A percentile compares a stretch with the other conserved stretches of the same genome.
These are phyloP conservation scores for Thalassiosira profunda DNA, from an alignment of 108 stramenopile species.

Conservation along the genomic window DNA sequence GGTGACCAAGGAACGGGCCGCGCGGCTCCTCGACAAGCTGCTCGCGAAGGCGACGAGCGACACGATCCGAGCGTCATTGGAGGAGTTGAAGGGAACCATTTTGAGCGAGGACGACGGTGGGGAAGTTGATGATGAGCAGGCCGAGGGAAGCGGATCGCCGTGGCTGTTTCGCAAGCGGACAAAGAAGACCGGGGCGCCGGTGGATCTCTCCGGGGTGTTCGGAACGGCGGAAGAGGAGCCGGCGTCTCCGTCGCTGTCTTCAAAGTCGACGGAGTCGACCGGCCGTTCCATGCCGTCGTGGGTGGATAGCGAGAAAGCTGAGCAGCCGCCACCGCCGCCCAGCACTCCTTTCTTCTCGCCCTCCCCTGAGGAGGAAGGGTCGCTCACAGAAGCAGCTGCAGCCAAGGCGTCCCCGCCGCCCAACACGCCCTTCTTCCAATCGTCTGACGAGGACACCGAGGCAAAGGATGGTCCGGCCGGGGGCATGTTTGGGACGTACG, in stretches of 20 bases:
- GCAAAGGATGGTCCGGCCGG: background rate
- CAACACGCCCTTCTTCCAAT: conserved; percentile 59
- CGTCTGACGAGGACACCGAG: conserved; percentile 3
- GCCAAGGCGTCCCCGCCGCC: conserved; percentile 25
- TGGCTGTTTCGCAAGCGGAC: conserved; percentile 4
- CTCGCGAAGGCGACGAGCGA: conserved; percentile 16
- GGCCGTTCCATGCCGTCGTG: conserved; percentile 23
- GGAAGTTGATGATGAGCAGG: background rate
- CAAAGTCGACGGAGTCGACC: background rate
- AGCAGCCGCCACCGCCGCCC: background rate
- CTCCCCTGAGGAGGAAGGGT: background rate
- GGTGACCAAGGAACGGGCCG: conserved; percentile 28
- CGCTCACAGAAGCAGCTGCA: no score
- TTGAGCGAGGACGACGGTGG: conserved; percentile 17
- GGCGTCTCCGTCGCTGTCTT: background rate
- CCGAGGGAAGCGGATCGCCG: background rate
- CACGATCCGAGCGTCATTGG: conserved; percentile 17
- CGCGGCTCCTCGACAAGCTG: conserved; percentile 36
- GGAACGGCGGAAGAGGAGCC: conserved; percentile 2
- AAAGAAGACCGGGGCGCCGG: conserved; percentile 7
- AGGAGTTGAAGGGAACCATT: conserved; percentile 26
- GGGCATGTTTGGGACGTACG: conserved; percentile 65
- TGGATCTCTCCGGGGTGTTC: conserved; percentile 29
- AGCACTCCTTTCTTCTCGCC: background rate
- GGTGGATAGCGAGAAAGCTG: background rate